Percentiles rank a stretch among this genome's conserved stretches.
Evolutionary conservation across 306 rosid species (phyloP).

Genomic region (Inga oerstediana): DNA sequence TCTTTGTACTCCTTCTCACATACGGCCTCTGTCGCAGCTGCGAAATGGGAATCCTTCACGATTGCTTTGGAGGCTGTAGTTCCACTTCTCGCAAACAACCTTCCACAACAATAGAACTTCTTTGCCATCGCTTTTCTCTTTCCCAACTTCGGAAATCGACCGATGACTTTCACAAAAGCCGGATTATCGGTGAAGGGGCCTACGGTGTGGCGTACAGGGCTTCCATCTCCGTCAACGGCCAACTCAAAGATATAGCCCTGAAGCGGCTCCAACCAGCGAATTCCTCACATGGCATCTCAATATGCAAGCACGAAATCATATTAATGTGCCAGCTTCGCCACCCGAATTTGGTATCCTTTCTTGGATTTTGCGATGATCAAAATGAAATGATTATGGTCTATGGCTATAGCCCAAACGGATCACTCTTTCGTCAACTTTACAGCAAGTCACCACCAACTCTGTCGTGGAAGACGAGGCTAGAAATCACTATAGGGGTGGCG

Average conservation of each 20-base stretch:
- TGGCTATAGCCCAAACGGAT: slow-evolving; percentile 27
- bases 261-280: neutral
- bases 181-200: rapidly evolving
- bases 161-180: slow-evolving; percentile 24
- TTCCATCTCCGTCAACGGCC: neutral
- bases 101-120: slow-evolving; percentile 22
- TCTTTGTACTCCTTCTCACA: too few relatives aligned
- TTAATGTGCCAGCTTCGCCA: slow-evolving; percentile 31
- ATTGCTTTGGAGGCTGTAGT: neutral
- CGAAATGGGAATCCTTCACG: neutral
- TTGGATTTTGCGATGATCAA: slow-evolving; percentile 11
- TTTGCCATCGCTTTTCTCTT: slow-evolving; percentile 32
- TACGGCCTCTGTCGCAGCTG: too few relatives aligned
- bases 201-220: neutral
- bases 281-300: neutral
- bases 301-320: neutral
- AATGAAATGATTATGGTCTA: slow-evolving; percentile 31
- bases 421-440: neutral
- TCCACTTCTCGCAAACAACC: neutral
- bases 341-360: neutral
- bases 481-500: too few relatives aligned
- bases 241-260: neutral
- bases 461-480: too few relatives aligned
- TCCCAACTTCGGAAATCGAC: slow-evolving; percentile 29
- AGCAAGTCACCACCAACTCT: neutral